Conservation (phyloP, 495 filamentous ascomycete species). For the Talaromyces ruber region DNA sequence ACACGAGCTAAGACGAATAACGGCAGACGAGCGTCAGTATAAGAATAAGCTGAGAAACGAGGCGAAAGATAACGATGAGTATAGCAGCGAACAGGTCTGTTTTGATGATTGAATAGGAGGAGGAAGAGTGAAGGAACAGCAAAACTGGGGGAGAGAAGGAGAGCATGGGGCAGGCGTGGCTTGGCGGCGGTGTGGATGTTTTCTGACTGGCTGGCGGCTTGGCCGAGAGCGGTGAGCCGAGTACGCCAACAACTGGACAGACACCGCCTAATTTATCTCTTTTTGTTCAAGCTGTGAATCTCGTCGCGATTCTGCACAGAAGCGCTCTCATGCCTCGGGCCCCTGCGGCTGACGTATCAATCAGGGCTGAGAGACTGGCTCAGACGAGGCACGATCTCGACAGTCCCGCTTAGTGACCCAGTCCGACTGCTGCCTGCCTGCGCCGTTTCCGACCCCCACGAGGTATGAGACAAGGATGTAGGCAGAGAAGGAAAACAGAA, state of each 20-base stretch:
- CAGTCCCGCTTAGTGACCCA: background rate
- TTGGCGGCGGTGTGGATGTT: conserved; percentile 9
- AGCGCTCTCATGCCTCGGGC: background rate
- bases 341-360: background rate
- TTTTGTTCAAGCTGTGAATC: too few species aligned
- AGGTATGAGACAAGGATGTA: background rate
- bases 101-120: conserved; percentile 6
- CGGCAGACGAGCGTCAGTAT: background rate
- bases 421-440: background rate
- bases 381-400: background rate
- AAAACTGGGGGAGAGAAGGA: conserved; percentile 14
- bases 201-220: conserved; percentile 21
- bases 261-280: background rate
- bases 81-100: background rate
- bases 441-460: background rate
- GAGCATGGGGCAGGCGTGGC: background rate
- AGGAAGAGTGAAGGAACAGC: conserved; percentile 13
- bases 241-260: background rate
- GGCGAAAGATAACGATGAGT: background rate
- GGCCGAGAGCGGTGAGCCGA: background rate
- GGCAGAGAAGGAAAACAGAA: background rate
- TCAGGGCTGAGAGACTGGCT: background rate
- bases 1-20: background rate
- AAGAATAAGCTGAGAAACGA: background rate
- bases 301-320: background rate